Evolutionary conservation across 2,329 filamentous ascomycete genomes (phyloP).

Genomic region (Arthrobotrys musiformis): DNA sequence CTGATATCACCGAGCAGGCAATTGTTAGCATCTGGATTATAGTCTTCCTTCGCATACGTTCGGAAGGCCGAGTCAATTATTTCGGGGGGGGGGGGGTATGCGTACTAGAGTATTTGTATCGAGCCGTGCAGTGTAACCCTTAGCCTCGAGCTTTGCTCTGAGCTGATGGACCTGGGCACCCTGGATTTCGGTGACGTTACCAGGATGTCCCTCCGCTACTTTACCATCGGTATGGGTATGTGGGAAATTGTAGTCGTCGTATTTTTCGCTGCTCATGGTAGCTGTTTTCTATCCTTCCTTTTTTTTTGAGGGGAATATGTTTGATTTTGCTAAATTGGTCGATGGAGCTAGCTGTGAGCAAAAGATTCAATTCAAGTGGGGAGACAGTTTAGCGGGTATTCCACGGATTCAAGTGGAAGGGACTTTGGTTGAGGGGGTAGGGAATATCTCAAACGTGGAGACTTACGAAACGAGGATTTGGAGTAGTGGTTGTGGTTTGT

Average conservation of each 20-base stretch:
- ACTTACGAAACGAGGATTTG: background rate
- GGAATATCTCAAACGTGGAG: background rate
- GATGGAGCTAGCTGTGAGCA: slow-evolving; percentile 18
- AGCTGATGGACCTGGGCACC: slow-evolving; percentile 90
- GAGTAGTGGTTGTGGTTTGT: background rate
- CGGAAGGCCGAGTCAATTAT: background rate
- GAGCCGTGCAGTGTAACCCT: slow-evolving; percentile 82
- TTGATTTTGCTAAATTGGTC: background rate
- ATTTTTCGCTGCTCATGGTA: slow-evolving; percentile 70
- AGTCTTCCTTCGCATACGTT: slow-evolving; percentile 4
- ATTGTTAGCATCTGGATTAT: slow-evolving; percentile 43
- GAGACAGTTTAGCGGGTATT: background rate
- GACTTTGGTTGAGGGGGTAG: background rate
- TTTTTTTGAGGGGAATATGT: background rate
- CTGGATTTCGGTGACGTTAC: slow-evolving; percentile 85
- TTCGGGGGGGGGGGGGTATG: slow-evolving; percentile 39
- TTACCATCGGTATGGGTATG: slow-evolving; percentile 75
- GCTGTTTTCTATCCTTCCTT: too few relatives aligned
- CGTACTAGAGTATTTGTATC: slow-evolving; percentile 91
- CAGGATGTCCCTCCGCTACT: slow-evolving; percentile 75
- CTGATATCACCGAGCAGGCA: slow-evolving; percentile 63
- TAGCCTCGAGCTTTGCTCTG: slow-evolving; percentile 82
- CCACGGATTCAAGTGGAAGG: background rate
- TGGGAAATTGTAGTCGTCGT: slow-evolving; percentile 96
- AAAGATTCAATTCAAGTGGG: slow-evolving; percentile 4